These are phyloP conservation scores for Calocera cornea DNA, from an alignment of 768 basidiomycete genomes.

Conservation along the genomic window DNA sequence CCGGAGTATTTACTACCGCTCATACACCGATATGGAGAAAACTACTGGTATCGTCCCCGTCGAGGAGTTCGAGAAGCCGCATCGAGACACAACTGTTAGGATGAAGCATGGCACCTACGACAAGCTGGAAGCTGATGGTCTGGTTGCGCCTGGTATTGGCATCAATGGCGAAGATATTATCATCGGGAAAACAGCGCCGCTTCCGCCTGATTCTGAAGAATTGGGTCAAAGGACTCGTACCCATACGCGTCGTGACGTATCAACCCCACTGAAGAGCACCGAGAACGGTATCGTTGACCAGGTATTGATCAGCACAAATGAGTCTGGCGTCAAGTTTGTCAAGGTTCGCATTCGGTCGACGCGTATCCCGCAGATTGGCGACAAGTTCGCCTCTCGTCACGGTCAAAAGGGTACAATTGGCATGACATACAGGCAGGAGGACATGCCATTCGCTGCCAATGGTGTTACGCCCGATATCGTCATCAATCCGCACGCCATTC, in stretches of 20 bases:
- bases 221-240: conserved; percentile 88
- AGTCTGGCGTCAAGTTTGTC: conserved; percentile 93
- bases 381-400: conserved; percentile 98
- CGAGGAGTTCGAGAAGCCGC: conserved; percentile 96
- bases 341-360: conserved; percentile 94
- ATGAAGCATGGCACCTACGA: conserved; percentile 99
- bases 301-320: conserved; percentile 90
- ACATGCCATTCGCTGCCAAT: conserved; percentile 98
- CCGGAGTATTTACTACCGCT: conserved; percentile 96
- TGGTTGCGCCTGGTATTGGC: conserved; percentile 90
- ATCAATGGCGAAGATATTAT: conserved; percentile 97
- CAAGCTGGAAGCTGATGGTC: conserved; percentile 90
- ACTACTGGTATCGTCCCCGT: conserved; percentile 81
- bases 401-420: conserved; percentile 99
- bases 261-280: conserved; percentile 93
- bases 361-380: conserved; percentile 93
- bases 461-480: conserved; percentile 94
- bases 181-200: conserved; percentile 96
- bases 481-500: conserved; percentile 99
- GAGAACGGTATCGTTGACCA: conserved; percentile 97
- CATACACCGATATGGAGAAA: conserved; percentile 98
- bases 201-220: conserved; percentile 93
- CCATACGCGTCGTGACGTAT: conserved; percentile 90
- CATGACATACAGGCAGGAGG: conserved; percentile 98
- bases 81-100: conserved; percentile 78